Base-by-base conservation (phyloP, 2,329 filamentous ascomycete genomes). In the Botrytis byssoidea region DNA sequence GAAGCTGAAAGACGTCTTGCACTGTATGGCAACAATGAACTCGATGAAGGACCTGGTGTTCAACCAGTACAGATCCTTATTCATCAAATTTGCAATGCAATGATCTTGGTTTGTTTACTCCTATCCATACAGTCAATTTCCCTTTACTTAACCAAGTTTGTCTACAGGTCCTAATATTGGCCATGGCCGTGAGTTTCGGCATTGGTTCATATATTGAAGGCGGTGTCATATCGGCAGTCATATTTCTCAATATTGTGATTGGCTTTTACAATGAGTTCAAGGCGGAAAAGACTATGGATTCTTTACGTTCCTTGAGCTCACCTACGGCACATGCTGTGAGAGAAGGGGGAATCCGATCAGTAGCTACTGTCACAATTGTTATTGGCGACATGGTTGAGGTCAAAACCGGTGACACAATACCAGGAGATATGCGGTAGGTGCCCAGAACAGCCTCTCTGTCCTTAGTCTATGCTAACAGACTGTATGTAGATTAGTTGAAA, bases 11-110 rank as follows among this genome's bases (percentile, higher is more conserved):
- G 79, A 16, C 86, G 90, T 35, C 82, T 91, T 2, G 84, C 87
- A 40, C 82, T 88, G 65, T 87, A 88, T 82, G 90, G 90, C 6
- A 82, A 83, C 25, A 93, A 93, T 76, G 87, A 91, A 74, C 85
- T 93, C 18, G 88, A 89, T 70, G 87, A 90, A 65, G 86, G 84
- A 10, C 83, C 86, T 71, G 87, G 88, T 14, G 90, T 92, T 35
- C 87, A 88, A 72, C 86, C 88, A 42, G 77, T 86, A 72, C 90
- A 91, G 79, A 92, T 92, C 74, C 82, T 93, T 35, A 83, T 92
- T 67, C 85, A 87, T 46, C 90, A 93, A 79, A 84, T 92, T 71
- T 89, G 89, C 74, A 92, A 92, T 81, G 90, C 90, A 22, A 88
- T 92, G 88, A 92, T 88, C 76, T 81, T 92, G 81, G 90, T 81